phyloP scores from a whole-genome alignment of 192 early-diverging fungal species.

The Linderina pennispora region DNA sequence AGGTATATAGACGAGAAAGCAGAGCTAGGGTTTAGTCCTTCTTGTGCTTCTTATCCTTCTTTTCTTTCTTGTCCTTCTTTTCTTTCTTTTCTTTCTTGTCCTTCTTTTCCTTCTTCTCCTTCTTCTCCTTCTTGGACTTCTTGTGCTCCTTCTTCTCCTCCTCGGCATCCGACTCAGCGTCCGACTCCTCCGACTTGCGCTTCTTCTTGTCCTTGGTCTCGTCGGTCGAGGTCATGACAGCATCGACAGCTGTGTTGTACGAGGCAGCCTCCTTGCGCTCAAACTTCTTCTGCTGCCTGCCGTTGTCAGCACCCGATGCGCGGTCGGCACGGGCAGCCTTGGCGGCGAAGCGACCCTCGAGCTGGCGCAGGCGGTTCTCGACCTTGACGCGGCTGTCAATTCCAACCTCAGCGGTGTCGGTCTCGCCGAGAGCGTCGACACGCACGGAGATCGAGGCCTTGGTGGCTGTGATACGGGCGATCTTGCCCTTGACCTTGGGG shows the following conservation, averaged over 20 bases:
- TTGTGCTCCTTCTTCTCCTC: slow-evolving; percentile 36
- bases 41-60: slow-evolving; percentile 11
- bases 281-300: slow-evolving; percentile 39
- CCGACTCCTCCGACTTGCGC: slow-evolving; percentile 40
- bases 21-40: slow-evolving; percentile 16
- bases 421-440: slow-evolving; percentile 87
- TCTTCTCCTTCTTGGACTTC: slow-evolving; percentile 39
- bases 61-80: slow-evolving; percentile 27
- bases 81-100: slow-evolving; percentile 42
- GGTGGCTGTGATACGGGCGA: slow-evolving; percentile 88
- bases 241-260: slow-evolving; percentile 49
- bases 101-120: slow-evolving; percentile 31
- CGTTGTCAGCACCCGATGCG: slow-evolving; percentile 44
- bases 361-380: slow-evolving; percentile 80
- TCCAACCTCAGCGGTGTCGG: slow-evolving; percentile 73
- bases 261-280: slow-evolving; percentile 43
- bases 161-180: slow-evolving; percentile 26
- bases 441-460: slow-evolving; percentile 87
- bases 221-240: slow-evolving; percentile 14
- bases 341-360: slow-evolving; percentile 75
- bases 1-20: too few species aligned
- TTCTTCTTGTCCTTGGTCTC: slow-evolving; percentile 38
- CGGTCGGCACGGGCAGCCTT: slow-evolving; percentile 63
- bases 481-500: slow-evolving; percentile 97
- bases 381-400: slow-evolving; percentile 81